Conservation (phyloP, 768 basidiomycete genomes). For the Pleurotus citrinopileatus region DNA sequence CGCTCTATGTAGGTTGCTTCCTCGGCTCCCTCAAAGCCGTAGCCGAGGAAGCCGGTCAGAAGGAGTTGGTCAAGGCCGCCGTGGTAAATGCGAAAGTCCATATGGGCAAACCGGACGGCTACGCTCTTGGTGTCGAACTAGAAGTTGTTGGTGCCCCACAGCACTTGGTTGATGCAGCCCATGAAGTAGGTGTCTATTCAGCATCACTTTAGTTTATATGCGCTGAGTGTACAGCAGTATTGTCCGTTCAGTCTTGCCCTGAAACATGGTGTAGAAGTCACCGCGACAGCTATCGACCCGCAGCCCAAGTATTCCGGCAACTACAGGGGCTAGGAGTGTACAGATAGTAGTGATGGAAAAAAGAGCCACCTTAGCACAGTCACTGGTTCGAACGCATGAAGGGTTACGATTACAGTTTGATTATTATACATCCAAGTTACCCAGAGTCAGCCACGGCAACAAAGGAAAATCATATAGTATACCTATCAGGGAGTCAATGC, state of each 20-base stretch:
- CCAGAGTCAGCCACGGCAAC: too few relatives aligned
- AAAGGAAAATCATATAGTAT: background rate
- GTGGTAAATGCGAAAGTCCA: constrained; percentile 59
- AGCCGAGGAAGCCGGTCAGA: constrained; percentile 51
- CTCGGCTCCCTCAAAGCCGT: constrained; percentile 65
- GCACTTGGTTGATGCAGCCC: constrained; percentile 62
- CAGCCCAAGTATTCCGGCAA: background rate
- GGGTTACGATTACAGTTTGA: too few relatives aligned
- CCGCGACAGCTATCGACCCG: background rate
- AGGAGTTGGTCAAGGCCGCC: constrained; percentile 52
- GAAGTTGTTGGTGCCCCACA: constrained; percentile 69
- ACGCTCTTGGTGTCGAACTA: constrained; percentile 67
- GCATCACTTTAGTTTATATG: background rate
- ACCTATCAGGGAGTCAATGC: background rate
- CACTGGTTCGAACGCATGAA: too few relatives aligned
- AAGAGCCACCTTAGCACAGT: too few relatives aligned
- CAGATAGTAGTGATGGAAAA: too few relatives aligned
- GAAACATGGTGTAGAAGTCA: constrained; percentile 52
- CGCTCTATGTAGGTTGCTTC: constrained; percentile 54
- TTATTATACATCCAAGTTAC: too few relatives aligned
- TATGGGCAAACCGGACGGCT: constrained; percentile 63
- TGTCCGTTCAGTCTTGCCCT: constrained; percentile 71
- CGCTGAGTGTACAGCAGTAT: constrained; percentile 32
- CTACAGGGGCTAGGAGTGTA: background rate
- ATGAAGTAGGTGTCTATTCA: constrained; percentile 44